Percentiles rank a stretch among this genome's conserved stretches.
phyloP scores from a whole-genome alignment of 257 asterid species.

The Cruciata laevipes region DNA sequence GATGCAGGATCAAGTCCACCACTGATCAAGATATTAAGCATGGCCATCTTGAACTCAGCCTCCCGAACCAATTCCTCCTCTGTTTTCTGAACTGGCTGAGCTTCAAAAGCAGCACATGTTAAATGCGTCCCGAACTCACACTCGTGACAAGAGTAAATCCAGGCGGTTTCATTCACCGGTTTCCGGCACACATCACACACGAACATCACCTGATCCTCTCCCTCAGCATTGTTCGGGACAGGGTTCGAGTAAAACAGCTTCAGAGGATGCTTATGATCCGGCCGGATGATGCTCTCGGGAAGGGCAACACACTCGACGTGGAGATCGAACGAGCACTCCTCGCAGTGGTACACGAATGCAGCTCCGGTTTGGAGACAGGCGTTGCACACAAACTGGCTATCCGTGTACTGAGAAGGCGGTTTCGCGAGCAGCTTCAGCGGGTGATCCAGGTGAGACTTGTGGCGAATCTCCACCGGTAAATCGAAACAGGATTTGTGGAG shows the following conservation, averaged over 20 bases:
- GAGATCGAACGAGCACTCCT: slow-evolving; percentile 43
- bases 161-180: slow-evolving; percentile 50
- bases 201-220: slow-evolving; percentile 23
- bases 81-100: slow-evolving; percentile 13
- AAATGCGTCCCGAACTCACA: slow-evolving; percentile 66
- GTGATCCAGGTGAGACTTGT: slow-evolving; percentile 55
- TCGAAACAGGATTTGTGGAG: slow-evolving; percentile 61
- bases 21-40: slow-evolving; percentile 22
- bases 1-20: slow-evolving; percentile 9
- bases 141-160: slow-evolving; percentile 55
- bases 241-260: slow-evolving; percentile 30
- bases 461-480: slow-evolving; percentile 37
- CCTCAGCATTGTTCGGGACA: slow-evolving; percentile 23
- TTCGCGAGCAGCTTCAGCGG: slow-evolving; percentile 39
- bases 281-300: slow-evolving; percentile 32
- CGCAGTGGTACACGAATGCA: slow-evolving; percentile 50
- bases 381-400: slow-evolving; percentile 53
- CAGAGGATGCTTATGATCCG: slow-evolving; percentile 46
- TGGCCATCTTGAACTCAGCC: slow-evolving; percentile 23
- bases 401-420: slow-evolving; percentile 36
- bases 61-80: slow-evolving; percentile 22
- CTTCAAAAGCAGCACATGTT: slow-evolving; percentile 46
- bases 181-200: slow-evolving; percentile 50
- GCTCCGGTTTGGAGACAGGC: slow-evolving; percentile 54
- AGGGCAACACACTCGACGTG: slow-evolving; percentile 22